Percentiles rank a stretch among this genome's conserved stretches.
Conservation (phyloP, 2,329 filamentous ascomycete species). For the Calonectria pseudoturangicola region DNA sequence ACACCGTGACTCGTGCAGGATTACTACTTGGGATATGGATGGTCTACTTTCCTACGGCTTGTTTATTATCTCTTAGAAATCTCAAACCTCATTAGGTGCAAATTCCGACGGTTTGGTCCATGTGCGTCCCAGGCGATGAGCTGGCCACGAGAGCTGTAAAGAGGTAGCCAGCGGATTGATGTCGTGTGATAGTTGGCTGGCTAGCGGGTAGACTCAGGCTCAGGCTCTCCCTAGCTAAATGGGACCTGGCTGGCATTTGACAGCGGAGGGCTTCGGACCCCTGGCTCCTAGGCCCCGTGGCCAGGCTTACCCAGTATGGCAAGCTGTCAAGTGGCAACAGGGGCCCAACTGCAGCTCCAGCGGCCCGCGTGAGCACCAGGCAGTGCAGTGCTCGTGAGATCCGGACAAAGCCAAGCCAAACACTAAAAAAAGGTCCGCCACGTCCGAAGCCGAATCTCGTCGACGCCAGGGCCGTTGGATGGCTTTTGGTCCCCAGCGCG, state of each 20-base stretch:
- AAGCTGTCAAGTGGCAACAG: constrained; percentile 27
- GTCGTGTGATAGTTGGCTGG: constrained; percentile 6
- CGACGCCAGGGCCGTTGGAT: constrained; percentile 16
- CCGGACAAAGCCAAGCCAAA: constrained; percentile 22
- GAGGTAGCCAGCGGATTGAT: background rate
- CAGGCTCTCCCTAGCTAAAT: background rate
- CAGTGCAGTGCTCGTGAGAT: constrained; percentile 19
- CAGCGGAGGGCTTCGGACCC: constrained; percentile 20
- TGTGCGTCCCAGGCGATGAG: background rate
- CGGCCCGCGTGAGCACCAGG: constrained; percentile 31
- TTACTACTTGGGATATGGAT: constrained; percentile 10
- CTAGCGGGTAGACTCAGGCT: background rate
- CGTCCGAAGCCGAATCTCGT: background rate
- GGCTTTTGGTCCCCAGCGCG: constrained; percentile 9
- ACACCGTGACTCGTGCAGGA: constrained; percentile 17
- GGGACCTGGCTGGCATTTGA: constrained; percentile 24
- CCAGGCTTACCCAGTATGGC: constrained; percentile 20
- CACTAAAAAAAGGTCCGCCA: background rate
- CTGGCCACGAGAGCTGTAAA: background rate
- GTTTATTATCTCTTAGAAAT: constrained; percentile 32
- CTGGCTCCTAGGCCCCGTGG: constrained; percentile 15
- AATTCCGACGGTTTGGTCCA: background rate
- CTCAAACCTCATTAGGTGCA: constrained; percentile 23
- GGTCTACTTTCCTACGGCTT: constrained; percentile 23
- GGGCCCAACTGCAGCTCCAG: constrained; percentile 18